Percentiles rank a stretch among this genome's conserved stretches.
phyloP scores from a whole-genome alignment of 129 eudicot species.

The Artemisia argyi region DNA sequence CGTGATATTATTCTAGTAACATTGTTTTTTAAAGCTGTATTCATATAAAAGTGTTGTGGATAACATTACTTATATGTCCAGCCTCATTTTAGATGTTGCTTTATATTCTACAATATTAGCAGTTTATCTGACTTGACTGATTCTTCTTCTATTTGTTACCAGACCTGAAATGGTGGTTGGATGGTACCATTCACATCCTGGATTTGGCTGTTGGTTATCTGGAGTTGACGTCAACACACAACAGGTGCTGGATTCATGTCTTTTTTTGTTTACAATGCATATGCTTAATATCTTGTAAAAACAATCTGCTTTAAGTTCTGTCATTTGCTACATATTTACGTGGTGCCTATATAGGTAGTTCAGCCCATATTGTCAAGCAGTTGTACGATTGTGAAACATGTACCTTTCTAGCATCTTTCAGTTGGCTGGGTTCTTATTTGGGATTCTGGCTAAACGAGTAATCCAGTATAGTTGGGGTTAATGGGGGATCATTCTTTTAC shows the following conservation, averaged over 20 bases:
- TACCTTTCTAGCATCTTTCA: neutral
- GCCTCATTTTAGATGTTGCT: slow-evolving; percentile 6
- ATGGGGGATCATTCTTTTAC: neutral
- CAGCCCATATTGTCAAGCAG: neutral
- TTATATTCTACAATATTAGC: neutral
- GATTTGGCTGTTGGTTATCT: slow-evolving; percentile 98
- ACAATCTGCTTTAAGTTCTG: neutral
- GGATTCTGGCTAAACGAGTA: neutral
- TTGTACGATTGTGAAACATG: neutral
- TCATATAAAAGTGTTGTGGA: neutral
- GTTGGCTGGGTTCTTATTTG: neutral
- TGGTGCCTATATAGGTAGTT: neutral
- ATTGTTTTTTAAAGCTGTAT: neutral
- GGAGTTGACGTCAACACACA: slow-evolving; percentile 97
- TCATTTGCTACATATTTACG: too few relatives aligned
- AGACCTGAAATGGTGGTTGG: slow-evolving; percentile 99
- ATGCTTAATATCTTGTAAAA: neutral
- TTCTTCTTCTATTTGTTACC: slow-evolving; percentile 15
- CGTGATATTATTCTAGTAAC: neutral
- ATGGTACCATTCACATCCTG: slow-evolving; percentile 99
- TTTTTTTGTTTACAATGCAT: neutral
- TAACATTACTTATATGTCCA: neutral
- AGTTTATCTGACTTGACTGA: neutral
- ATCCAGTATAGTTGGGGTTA: neutral
- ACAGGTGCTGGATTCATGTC: slow-evolving; percentile 49